Evolutionary conservation across 768 basidiomycete genomes (phyloP).

Genomic region (Boletus insuetus): DNA sequence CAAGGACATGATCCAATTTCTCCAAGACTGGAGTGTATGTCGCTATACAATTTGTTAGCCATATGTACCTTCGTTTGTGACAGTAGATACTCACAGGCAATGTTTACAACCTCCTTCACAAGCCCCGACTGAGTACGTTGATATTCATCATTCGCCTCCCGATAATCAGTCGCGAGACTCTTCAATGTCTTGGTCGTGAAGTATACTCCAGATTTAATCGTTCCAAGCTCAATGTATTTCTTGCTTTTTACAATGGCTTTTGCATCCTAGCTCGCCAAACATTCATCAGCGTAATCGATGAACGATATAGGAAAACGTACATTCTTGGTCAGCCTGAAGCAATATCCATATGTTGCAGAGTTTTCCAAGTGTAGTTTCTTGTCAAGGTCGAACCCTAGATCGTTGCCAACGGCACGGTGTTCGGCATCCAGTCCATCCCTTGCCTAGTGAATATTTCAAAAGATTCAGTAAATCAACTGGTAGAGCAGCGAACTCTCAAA

Average conservation of each 20-base stretch:
- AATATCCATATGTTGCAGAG: constrained; percentile 84
- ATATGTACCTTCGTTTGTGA: background rate
- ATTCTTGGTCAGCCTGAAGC: constrained; percentile 88
- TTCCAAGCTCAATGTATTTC: constrained; percentile 80
- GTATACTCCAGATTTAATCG: constrained; percentile 81
- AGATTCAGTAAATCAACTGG: background rate
- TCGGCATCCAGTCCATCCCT: constrained; percentile 83
- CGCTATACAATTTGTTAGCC: constrained; percentile 43
- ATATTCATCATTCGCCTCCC: constrained; percentile 67
- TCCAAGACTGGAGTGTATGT: constrained; percentile 92
- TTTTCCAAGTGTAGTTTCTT: constrained; percentile 97
- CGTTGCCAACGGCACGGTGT: constrained; percentile 64
- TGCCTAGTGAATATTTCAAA: constrained; percentile 33
- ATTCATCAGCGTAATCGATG: background rate
- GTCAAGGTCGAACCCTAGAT: constrained; percentile 79
- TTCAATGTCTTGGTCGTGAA: constrained; percentile 83
- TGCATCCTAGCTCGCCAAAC: constrained; percentile 59
- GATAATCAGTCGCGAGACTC: constrained; percentile 66
- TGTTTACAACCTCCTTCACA: constrained; percentile 90
- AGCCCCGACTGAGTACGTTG: constrained; percentile 71
- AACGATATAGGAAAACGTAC: constrained; percentile 41
- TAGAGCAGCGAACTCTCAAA: background rate
- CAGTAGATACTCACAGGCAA: constrained; percentile 64
- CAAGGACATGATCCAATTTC: constrained; percentile 75
- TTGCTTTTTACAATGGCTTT: constrained; percentile 60